Evolutionary conservation across 352 stramenopile genomes (phyloP), one percentile per base, ranked within the genome.

Genomic region (Phytophthora pini): DNA sequence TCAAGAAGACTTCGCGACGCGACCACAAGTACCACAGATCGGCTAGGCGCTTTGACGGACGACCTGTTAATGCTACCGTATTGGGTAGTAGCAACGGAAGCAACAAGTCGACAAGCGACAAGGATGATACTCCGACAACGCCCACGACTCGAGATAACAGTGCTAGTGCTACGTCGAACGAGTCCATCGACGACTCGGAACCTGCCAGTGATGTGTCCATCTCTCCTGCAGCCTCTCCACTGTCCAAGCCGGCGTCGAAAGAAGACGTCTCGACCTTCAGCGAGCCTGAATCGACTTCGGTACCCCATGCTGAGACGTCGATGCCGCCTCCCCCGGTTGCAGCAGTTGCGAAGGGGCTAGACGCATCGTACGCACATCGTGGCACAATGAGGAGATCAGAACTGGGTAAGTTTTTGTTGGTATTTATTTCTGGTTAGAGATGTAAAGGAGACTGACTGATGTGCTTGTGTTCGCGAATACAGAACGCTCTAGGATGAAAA

Each of bases 21-120:
- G 62, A 67, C 39, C 72, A 80, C 57, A 79, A 79, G 58, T 79
- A 76, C 45, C 66, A 79, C 27, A 39, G 70, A 59, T 76, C 62
- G 5, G 70, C 55, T 6, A 54, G 62, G 24, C 65, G 40, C 2
- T 70, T 77, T 15, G 76, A 82, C n/a, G 59, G 56, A 22, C 50
- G 59, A 13, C 60, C 61, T 5, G 20, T 77, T 24, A 65, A 26
- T 15, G 50, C 43, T 17, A 64, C 56, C 2, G 36, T 39, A 1
- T 43, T 70, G 26, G 58, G 50, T 6, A 71, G 59, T 54, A 74
- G 69, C 40, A 63, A 58, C 17, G 36, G 59, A 20, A 77, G 65
- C 52, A 74, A 48, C 29, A 61, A 50, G 27, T 65, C 61, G 12
- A 15, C 36, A 39, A 69, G 56, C 59, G 41, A 74, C 55, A 65